Evolutionary conservation across 495 filamentous ascomycete species (phyloP), one percentile per base, ranked within the genome.

Genomic region (Annulohypoxylon bovei): DNA sequence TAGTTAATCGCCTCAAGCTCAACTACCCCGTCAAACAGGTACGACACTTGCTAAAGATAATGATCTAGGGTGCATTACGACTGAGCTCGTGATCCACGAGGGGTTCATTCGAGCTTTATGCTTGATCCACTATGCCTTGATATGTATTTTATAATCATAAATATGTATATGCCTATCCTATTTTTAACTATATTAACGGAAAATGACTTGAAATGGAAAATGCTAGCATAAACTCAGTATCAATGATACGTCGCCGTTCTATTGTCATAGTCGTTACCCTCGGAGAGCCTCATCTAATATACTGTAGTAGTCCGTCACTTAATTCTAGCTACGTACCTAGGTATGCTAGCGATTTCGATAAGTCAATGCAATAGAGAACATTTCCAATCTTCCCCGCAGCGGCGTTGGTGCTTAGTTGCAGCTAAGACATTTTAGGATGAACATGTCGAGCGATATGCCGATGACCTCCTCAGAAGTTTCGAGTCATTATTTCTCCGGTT

Each of bases 351-450:
- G 42, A 57, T 30, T 16, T 33, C 23, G 22, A 49, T 8, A 12
- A 33, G 11, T n/a, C 14, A 4, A 9, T 20, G 33, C 32, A 27
- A 44, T 57, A 44, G 12, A 58, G 42, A 64, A 54, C 39, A 25
- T 16, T 46, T 12, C 35, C 23, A 37, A 46, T 40, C 52, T 67
- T 27, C 69, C 52, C 64, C 69, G 54, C 69, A 72, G 59, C 28
- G 35, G 59, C 59, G 53, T 56, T 22, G 52, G 33, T 49, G 47
- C 53, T 57, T 40, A 7, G 33, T 44, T 22, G 30, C 35, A 47
- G 59, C 46, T 64, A 22, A 67, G 59, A 72, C 64, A 72, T 72
- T 54, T 28, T 54, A 68, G 69, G 63, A 58, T 47, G 33, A 27
- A 35, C 22, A 20, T 39, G 35, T 56, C 44, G 62, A 71, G 20